Evolutionary conservation across 2,329 filamentous ascomycete genomes (phyloP).

Genomic region (Calycina marina): DNA sequence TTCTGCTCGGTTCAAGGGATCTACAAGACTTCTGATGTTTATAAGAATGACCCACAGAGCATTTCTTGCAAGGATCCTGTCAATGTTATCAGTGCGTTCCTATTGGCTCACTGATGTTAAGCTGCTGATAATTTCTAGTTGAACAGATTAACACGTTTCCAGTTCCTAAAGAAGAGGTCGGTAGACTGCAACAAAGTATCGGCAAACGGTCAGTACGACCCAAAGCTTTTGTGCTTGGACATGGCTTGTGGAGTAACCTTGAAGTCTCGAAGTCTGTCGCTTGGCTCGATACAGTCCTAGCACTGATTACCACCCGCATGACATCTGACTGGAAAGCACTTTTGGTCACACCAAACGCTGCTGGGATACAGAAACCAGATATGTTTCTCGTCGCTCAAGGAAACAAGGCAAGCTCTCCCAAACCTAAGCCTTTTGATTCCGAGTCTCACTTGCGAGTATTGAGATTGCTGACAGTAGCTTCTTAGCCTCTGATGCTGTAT

Average conservation of each 20-base stretch:
- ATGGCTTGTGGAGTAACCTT: constrained; percentile 33
- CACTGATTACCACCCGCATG: constrained; percentile 14
- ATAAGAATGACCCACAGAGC: constrained; percentile 27
- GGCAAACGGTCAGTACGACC: constrained; percentile 11
- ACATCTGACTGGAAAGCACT: constrained; percentile 12
- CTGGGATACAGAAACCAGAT: constrained; percentile 31
- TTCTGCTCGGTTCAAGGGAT: constrained; percentile 34
- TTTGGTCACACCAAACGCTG: constrained; percentile 31
- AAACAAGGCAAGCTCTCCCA: constrained; percentile 26
- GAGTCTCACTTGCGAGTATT: no score
- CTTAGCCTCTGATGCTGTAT: constrained; percentile 26
- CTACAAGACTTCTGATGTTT: constrained; percentile 30
- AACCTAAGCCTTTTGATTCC: not conserved
- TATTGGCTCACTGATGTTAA: not conserved
- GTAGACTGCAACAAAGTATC: constrained; percentile 25
- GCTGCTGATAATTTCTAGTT: constrained; percentile 7
- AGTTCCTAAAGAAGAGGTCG: constrained; percentile 26
- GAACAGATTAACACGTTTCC: constrained; percentile 31
- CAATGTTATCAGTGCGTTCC: constrained; percentile 23
- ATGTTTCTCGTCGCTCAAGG: constrained; percentile 31
- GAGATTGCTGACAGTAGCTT: no score
- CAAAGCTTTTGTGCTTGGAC: constrained; percentile 31
- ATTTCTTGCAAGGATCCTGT: constrained; percentile 26
- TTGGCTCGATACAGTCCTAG: constrained; percentile 27
- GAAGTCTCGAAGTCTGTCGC: constrained; percentile 26